Conservation (phyloP, 257 asterid species). For the Asclepias syriaca region DNA sequence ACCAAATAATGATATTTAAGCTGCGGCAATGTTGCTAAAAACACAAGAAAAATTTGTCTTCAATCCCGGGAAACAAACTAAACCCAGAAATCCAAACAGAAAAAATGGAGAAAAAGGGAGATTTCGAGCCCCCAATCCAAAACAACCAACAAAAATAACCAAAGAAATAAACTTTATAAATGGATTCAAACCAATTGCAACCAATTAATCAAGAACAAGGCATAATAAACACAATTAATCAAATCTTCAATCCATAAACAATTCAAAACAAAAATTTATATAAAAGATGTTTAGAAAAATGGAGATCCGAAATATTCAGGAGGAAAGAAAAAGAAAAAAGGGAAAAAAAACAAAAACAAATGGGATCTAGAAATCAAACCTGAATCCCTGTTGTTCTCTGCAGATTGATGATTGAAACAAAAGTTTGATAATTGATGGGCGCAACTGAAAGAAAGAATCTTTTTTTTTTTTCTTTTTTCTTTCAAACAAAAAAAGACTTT, state of each 20-base stretch:
- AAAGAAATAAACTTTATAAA: neutral
- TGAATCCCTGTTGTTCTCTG: neutral
- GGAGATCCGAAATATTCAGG: neutral
- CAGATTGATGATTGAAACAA: neutral
- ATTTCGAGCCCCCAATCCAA: neutral
- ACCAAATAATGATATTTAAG: neutral
- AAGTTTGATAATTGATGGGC: neutral
- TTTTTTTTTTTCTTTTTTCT: neutral
- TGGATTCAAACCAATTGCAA: neutral
- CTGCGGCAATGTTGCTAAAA: neutral
- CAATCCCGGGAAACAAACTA: neutral
- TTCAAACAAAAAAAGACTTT: constrained; percentile 2
- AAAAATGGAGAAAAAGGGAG: neutral
- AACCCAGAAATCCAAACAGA: neutral
- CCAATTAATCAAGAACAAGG: neutral
- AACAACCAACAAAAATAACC: neutral
- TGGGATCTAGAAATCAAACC: neutral
- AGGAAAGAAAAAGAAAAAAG: neutral
- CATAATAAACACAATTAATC: neutral
- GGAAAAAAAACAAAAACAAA: too few relatives aligned
- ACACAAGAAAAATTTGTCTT: neutral
- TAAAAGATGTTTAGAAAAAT: neutral
- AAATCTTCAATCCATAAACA: neutral
- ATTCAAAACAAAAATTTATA: neutral
- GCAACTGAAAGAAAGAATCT: neutral